phyloP scores from a whole-genome alignment of 768 basidiomycete species.

The Lactifluus pinguis region DNA sequence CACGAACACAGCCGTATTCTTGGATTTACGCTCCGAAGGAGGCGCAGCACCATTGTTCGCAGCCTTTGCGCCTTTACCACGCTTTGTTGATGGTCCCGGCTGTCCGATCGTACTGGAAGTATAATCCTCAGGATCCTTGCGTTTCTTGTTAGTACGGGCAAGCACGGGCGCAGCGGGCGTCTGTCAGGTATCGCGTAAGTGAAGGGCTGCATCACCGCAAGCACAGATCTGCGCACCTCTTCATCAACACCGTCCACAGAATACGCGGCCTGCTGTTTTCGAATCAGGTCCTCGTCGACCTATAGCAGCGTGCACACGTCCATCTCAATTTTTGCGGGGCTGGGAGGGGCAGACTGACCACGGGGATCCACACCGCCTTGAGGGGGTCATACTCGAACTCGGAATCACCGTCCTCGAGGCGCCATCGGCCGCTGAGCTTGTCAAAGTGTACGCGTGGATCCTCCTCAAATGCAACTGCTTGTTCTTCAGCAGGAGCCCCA shows the following conservation, averaged over 20 bases:
- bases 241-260: slow-evolving; percentile 91
- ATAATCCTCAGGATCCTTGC: slow-evolving; percentile 65
- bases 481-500: slow-evolving; percentile 45
- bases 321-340: slow-evolving; percentile 15
- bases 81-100: slow-evolving; percentile 54
- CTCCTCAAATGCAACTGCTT: slow-evolving; percentile 61
- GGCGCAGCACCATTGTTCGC: slow-evolving; percentile 19
- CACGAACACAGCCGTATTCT: slow-evolving; percentile 90
- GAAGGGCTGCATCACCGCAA: slow-evolving; percentile 15
- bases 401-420: slow-evolving; percentile 84
- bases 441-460: slow-evolving; percentile 84
- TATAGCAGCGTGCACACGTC: slow-evolving; percentile 26
- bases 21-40: slow-evolving; percentile 53
- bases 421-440: slow-evolving; percentile 68
- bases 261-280: slow-evolving; percentile 92
- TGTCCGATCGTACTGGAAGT: slow-evolving; percentile 43
- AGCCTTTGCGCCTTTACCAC: slow-evolving; percentile 52
- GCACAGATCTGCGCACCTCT: slow-evolving; percentile 44
- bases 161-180: slow-evolving; percentile 81
- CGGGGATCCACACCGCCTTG: slow-evolving; percentile 73
- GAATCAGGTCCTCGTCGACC: slow-evolving; percentile 82
- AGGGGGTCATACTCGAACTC: slow-evolving; percentile 81
- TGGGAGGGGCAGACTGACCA: slow-evolving; percentile 45
- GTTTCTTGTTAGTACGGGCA: slow-evolving; percentile 72
- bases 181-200: slow-evolving; percentile 34